These are phyloP conservation scores for Tolypocladium nubicola DNA, from an alignment of 2,329 filamentous ascomycete genomes.

Conservation along the genomic window DNA sequence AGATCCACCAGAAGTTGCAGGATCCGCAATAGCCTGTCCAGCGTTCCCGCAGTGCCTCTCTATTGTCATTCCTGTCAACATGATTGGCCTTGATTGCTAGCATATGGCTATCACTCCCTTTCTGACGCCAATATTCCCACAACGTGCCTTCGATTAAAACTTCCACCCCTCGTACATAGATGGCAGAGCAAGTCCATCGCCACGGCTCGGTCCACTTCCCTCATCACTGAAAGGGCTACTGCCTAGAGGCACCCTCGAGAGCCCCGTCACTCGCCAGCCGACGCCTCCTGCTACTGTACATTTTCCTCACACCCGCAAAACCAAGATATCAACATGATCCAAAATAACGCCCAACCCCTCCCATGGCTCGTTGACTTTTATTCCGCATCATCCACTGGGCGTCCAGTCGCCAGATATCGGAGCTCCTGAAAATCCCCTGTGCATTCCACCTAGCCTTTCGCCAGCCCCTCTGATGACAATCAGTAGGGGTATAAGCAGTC, in stretches of 20 bases:
- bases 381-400: neutral
- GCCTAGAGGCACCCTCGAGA: neutral
- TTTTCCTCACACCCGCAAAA: neutral
- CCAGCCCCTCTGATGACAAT: neutral
- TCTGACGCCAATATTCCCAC: neutral
- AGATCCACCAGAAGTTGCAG: too few relatives aligned
- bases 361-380: neutral
- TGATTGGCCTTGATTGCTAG: too few relatives aligned
- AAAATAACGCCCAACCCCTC: neutral
- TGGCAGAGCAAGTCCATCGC: neutral
- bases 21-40: neutral
- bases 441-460: neutral
- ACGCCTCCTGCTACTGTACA: neutral
- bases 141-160: neutral
- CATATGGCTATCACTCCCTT: neutral
- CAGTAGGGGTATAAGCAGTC: neutral
- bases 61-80: too few relatives aligned
- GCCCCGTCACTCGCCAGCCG: neutral
- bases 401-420: neutral
- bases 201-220: neutral
- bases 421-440: neutral
- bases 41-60: neutral
- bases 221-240: neutral
- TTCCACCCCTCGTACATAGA: neutral
- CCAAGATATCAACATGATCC: neutral